These are phyloP conservation scores for Sclerotinia borealis DNA, from an alignment of 2,329 filamentous ascomycete genomes.

Conservation along the genomic window DNA sequence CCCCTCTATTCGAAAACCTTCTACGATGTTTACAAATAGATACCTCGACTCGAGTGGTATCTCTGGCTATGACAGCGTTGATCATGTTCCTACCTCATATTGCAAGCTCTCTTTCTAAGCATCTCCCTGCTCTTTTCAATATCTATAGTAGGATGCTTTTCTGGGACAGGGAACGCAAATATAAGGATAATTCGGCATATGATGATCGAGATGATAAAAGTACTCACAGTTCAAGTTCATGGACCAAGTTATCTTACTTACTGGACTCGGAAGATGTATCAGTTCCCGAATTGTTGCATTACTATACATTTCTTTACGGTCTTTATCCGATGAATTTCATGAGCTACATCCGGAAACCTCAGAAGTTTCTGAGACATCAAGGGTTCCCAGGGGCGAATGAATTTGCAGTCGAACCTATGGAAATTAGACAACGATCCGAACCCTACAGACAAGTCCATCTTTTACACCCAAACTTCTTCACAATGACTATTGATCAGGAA, in stretches of 20 bases:
- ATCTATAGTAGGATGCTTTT: slow-evolving; percentile 76
- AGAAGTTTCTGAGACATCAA: slow-evolving; percentile 69
- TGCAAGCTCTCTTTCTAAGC: slow-evolving; percentile 61
- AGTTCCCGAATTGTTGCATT: slow-evolving; percentile 63
- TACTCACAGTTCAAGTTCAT: slow-evolving; percentile 41
- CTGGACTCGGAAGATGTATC: slow-evolving; percentile 55
- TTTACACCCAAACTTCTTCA: slow-evolving; percentile 80
- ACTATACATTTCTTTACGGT: slow-evolving; percentile 78
- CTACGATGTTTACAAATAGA: slow-evolving; percentile 70
- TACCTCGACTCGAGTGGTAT: slow-evolving; percentile 71
- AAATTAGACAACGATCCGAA: slow-evolving; percentile 71
- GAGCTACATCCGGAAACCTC: slow-evolving; percentile 77
- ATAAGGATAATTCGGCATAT: slow-evolving; percentile 5
- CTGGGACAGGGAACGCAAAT: slow-evolving; percentile 51
- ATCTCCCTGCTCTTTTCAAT: slow-evolving; percentile 70
- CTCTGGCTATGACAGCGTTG: slow-evolving; percentile 65
- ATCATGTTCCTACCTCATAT: slow-evolving; percentile 82
- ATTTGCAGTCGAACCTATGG: slow-evolving; percentile 70
- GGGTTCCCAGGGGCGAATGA: slow-evolving; percentile 65
- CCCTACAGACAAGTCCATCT: slow-evolving; percentile 66
- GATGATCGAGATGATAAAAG: slow-evolving; percentile 28
- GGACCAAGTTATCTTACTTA: slow-evolving; percentile 60
- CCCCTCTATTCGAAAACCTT: slow-evolving; percentile 64
- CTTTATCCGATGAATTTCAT: slow-evolving; percentile 82
- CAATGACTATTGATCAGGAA: slow-evolving; percentile 71